Base-by-base conservation (phyloP, 768 basidiomycete genomes). In the Lentinula raphanica region DNA sequence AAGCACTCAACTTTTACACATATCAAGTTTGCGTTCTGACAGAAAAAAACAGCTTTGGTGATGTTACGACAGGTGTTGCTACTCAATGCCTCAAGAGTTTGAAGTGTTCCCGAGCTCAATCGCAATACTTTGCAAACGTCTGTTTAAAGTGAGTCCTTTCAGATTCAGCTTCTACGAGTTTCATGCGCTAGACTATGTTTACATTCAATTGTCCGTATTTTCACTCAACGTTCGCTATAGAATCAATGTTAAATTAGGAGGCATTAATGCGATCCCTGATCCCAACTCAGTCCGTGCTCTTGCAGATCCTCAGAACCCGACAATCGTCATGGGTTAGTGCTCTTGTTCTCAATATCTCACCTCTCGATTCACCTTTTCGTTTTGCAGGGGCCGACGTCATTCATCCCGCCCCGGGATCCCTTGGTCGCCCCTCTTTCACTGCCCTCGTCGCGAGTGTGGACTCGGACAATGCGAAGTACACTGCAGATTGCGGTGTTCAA, bases 201-300 rank as follows among this genome's bases (percentile, higher is more conserved):
- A n/a, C n/a, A n/a, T n/a, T n/a, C n/a, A n/a, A n/a, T n/a, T n/a
- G n/a, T n/a, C n/a, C n/a, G n/a, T 59, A 29, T 50, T 40, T 29
- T 49, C 32, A 59, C n/a, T n/a, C n/a, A n/a, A n/a, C n/a, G n/a
- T n/a, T n/a, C n/a, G n/a, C n/a, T n/a, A n/a, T 59, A 92, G 90
- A 68, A 78, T 92, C 63, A 92, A 92, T 60, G 90, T 90, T 19
- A 92, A 93, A 68, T 76, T 92, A 0, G 91, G 90, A 13, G 91
- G 91, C 1, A 87, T 92, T 67, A 93, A 93, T 66, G 81, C 83
- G 1, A 76, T 93, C 29, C 90, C 90, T 0, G 87, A 90, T 51
- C 79, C 87, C 0, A 73, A 78, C 12, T 86, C 86, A 0, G 86
- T 88, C 1, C 75, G 80, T 0, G 78, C 82, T 7, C 73, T 93